Evolutionary conservation across 2,329 filamentous ascomycete species (phyloP), one percentile per base, ranked within the genome.

Genomic region (Claviceps capensis): DNA sequence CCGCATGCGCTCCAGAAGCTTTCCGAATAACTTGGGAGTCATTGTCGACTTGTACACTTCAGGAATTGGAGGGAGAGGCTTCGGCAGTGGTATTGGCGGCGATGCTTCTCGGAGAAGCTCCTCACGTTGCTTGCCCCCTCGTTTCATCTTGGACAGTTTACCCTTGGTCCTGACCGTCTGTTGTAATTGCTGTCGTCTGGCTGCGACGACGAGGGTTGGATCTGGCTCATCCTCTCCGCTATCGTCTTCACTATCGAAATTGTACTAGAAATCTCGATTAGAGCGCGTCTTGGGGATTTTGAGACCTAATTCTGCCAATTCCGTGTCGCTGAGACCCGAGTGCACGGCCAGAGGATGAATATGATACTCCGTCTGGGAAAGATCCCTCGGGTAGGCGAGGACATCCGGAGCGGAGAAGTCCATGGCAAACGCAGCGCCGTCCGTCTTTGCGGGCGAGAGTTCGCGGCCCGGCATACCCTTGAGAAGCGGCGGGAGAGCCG

Each of bases 401-500:
- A 69, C 53, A 6, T 63, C 60, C 1, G 64, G 59, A 0, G 58
- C 63, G 4, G 56, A 53, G 5, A 55, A 51, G 38, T 70, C 67
- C 30, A 60, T 59, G n/a, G 61, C 57, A 54, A 70, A 67, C 3
- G 59, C 59, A 14, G 65, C 64, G 4, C 62, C 63, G 34, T 71
- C 66, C 1, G 67, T 70, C 48, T 65, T 68, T 14, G 69, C 64
- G 3, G 60, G 61, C 0, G 66, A 67, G 9, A 70, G 55, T 49
- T 71, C 69, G 50, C 68, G 62, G 2, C 69, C 69, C 1, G 69
- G 68, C 52, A 68, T 63, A 5, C 69, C 67, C 48, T 55, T 60
- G 9, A 70, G 60, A 0, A 71, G 60, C 76, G 69, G 90, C 36
- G 63, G 60, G 0, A 59, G 59, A 7, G 56, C 53, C 4, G 57